Base-by-base conservation (phyloP, 2,329 filamentous ascomycete genomes). In the Dothideomycetes sp. region DNA sequence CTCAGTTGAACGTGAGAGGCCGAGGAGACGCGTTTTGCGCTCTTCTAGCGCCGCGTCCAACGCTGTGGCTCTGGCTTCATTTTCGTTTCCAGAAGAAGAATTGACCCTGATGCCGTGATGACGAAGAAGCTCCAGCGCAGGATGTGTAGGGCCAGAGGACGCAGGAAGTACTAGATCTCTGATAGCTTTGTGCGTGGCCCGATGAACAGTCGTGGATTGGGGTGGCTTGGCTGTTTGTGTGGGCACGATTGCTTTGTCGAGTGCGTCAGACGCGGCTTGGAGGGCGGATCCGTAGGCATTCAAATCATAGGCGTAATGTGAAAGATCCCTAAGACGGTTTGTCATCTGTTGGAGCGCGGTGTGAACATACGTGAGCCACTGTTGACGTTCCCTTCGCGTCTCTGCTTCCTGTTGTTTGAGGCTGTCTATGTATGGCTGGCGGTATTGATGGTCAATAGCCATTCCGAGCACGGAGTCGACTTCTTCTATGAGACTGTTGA, bases 401-500 rank as follows among this genome's bases (percentile, higher is more conserved):
- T 65, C 59, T 19, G 52, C 49, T 19, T 60, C 56, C 17, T 55
- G 56, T 8, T 58, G 51, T 16, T 59, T 48, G 39, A 62, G 56
- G 17, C 53, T 51, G 9, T 60, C 55, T 4, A 75, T 58, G 1
- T 79, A 74, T 0, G 80, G 79, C 43, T 75, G 70, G 4, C 81
- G 64, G 47, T 79, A 71, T 52, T 82, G 76, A 49, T 81, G 73
- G 47, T 84, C 77, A 1, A 79, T 68, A 0, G 79, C 75, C 75
- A 85, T 84, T 45, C 81, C 75, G 5, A 79, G 73, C 2, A 85
- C 76, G 0, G 79, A 75, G 0, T 80, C 62, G 31, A 85, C 77
- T 52, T 85, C 81, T 0, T 77, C 65, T 48, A 81, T 79, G 3
- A 85, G 63, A 4, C 78, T 81, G 47, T 83, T 77, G 8, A 43